Base-by-base conservation (phyloP, 805 yeast species). In the Jamesozyma piceae region DNA sequence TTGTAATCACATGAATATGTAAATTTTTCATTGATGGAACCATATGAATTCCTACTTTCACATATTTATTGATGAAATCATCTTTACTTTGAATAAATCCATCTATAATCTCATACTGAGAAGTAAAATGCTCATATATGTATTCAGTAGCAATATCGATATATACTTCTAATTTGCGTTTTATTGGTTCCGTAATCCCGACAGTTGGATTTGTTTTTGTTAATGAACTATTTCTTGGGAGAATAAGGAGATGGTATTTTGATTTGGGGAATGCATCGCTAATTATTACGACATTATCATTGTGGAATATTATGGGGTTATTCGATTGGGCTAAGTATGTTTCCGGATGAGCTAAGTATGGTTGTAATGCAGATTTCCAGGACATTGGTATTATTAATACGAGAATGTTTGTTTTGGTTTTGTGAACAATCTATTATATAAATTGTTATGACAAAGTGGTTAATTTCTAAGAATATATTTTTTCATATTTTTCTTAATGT, bases 1-100 rank as follows among this genome's bases (percentile, higher is more conserved):
- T 66, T 0, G 88, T 77, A 38, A 85, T 68, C 20, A 85, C 75
- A 63, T 85, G 95, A 17, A 85, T 64, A 53, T 85, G 95, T 36
- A 84, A 52, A 55, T 85, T 82, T 32, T 60, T 62, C 71, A 84
- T 57, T 1, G 88, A 79, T 2, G 95, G 95, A 2, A 71, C 71
- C 4, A 82, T 60, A 60, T 85, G 95, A 21, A 83, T 70, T 0
- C 94, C 90, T 8, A 71, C 72, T 45, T 65, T 63, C 8, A 82
- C 64, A 30, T 58, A 58, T 1, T 47, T 40, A 5, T 48, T 47
- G 3, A 50, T 32, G 38, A 60, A 59, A 2, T 35, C 35, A 9
- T 39, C 43, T n/a, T 50, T 47, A 5, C 55, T 52, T 14, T 40
- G 29, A 14, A 50, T 43, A 0, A 42, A 39, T 43, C 37, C 31